A percentile compares a stretch with the other conserved stretches of the same genome.
Conservation (phyloP, 1,284 basidiomycete species). For the Apiotrichum mycotoxinovorans region DNA sequence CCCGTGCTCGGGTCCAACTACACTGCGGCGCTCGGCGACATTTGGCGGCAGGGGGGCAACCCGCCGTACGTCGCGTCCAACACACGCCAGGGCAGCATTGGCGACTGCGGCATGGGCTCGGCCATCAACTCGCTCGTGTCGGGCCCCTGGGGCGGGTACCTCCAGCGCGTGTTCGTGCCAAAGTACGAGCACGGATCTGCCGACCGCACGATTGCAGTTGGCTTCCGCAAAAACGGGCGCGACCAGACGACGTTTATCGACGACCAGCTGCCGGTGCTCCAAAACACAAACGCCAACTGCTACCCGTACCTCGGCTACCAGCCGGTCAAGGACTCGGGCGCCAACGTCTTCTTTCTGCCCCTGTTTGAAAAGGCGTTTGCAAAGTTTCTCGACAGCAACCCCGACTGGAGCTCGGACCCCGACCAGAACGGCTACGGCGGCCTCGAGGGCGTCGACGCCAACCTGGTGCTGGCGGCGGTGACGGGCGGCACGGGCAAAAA, state of each 20-base stretch:
- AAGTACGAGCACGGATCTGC: not conserved
- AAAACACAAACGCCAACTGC: not conserved
- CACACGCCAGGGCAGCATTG: conserved; percentile 13
- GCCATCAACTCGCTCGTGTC: conserved; percentile 6
- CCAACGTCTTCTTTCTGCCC: conserved; percentile 7
- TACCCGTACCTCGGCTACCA: conserved; percentile 8
- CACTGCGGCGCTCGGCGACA: not conserved
- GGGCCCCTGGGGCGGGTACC: not conserved
- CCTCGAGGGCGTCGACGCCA: not conserved
- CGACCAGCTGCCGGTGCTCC: conserved; percentile 8
- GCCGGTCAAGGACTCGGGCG: conserved; percentile 3
- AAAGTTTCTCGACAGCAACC: conserved; percentile 9
- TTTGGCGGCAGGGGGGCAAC: conserved; percentile 12
- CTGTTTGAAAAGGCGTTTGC: conserved; percentile 17
- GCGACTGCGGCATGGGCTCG: conserved; percentile 16
- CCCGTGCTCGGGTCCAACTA: conserved; percentile 7
- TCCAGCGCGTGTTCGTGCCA: not conserved
- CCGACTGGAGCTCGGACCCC: not conserved
- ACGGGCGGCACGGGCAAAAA: conserved; percentile 2
- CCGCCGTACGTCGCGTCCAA: conserved; percentile 9
- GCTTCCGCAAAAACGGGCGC: not conserved
- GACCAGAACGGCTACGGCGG: conserved; percentile 6
- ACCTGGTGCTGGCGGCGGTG: conserved; percentile 1
- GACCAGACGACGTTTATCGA: conserved; percentile 9
- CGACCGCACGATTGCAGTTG: not conserved